Evolutionary conservation across 2,329 filamentous ascomycete genomes (phyloP), one percentile per base, ranked within the genome.

Genomic region (Beauveria sp.): DNA sequence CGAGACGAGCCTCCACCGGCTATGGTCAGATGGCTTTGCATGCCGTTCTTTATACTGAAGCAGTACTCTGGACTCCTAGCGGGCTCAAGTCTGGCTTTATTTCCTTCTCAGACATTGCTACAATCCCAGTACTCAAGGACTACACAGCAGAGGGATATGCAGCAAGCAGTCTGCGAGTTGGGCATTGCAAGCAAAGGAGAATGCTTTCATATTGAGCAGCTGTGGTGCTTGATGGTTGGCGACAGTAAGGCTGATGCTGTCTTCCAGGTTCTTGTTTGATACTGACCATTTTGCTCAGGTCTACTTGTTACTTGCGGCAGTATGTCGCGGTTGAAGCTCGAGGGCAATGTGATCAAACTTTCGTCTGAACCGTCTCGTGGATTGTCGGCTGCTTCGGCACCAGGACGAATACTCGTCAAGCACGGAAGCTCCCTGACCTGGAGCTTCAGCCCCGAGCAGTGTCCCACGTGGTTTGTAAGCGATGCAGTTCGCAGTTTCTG

Each of bases 1-100:
- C 62, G 66, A 2, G 52, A 54, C 7, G 65, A 58, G 55, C 56
- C 43, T 53, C 63, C 10, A 57, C 65, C 52, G 14, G 14, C 22
- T 1, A 58, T 58, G 1, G 70, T 71, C 0, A 72, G 71, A 22
- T 81, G 78, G 78, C 65, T 80, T 3, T 79, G 76, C 34, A 67
- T 81, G 16, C 80, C 80, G 0, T 81, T 80, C 64, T 80, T 82
- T 64, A 73, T 72, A 2, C 71, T 81, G 0, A 73, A 79, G 56
- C 71, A 72, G 26, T 80, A 79, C 61, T 74, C 74, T 0, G 77
- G 76, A 2, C 65, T 77, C 2, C 66, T 70, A 2, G 68, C 69
- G 6, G 69, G 70, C 1, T 69, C 71, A 1, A 71, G 67, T 28
- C 51, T 69, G 7, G 69, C 69, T 5, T 68, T 71, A 1, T 80